phyloP scores from a whole-genome alignment of 2,329 filamentous ascomycete genomes.

The Aspergillus sclerotialis region DNA sequence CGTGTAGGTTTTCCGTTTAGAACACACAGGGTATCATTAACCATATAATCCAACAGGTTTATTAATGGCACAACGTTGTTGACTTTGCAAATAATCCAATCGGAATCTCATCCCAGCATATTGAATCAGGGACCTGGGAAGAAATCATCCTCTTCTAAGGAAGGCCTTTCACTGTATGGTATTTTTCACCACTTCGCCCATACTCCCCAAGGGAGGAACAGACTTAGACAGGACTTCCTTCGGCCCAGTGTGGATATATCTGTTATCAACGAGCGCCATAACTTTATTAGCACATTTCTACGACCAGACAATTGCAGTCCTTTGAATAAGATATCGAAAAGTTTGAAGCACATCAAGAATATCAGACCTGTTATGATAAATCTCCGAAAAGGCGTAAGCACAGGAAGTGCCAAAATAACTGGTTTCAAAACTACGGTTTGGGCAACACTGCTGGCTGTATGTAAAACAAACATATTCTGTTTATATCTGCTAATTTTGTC shows the following conservation, averaged over 20 bases:
- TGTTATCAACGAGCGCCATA: conserved; percentile 64
- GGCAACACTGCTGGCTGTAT: conserved; percentile 57
- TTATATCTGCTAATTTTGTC: conserved; percentile 4
- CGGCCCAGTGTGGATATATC: conserved; percentile 64
- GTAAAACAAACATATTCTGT: conserved; percentile 6
- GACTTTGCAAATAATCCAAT: conserved; percentile 77
- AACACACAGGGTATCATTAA: too few relatives aligned
- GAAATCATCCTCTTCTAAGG: conserved; percentile 60
- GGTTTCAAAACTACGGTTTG: conserved; percentile 63
- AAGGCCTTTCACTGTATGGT: conserved; percentile 76
- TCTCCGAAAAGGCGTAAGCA: conserved; percentile 69
- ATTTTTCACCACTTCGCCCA: conserved; percentile 68
- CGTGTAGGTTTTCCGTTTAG: conserved; percentile 43
- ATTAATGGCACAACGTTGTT: conserved; percentile 72
- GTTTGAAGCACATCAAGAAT: conserved; percentile 67
- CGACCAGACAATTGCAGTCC: conserved; percentile 58
- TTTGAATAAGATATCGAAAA: conserved; percentile 51
- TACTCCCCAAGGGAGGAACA: conserved; percentile 70
- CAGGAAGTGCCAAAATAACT: conserved; percentile 41
- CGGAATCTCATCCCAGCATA: conserved; percentile 74
- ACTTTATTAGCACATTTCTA: conserved; percentile 60
- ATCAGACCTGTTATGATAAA: conserved; percentile 62
- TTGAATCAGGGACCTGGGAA: conserved; percentile 65
- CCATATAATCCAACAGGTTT: conserved; percentile 61
- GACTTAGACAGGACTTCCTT: conserved; percentile 73